phyloP scores from a whole-genome alignment of 176 grass and related monocot genomes.

The Carex pumila region DNA sequence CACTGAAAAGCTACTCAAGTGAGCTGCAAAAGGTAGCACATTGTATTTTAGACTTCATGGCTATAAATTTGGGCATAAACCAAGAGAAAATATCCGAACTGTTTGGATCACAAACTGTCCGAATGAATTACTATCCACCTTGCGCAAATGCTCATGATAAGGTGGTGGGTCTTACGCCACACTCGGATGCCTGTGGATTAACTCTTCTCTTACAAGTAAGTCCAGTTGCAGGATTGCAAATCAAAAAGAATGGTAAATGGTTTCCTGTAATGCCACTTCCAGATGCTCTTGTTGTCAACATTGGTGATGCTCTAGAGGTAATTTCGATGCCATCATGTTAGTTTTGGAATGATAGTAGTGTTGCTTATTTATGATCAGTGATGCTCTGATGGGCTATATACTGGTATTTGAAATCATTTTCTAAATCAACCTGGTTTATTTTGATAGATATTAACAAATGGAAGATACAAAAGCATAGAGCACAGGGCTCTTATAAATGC shows the following conservation, averaged over 20 bases:
- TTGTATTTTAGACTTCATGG: slow-evolving; percentile 20
- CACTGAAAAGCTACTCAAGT: slow-evolving; percentile 35
- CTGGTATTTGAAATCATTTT: background rate
- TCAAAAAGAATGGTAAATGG: slow-evolving; percentile 49
- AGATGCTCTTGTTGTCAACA: slow-evolving; percentile 31
- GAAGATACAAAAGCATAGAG: slow-evolving; percentile 32
- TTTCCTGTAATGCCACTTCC: slow-evolving; percentile 29
- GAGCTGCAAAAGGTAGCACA: slow-evolving; percentile 25
- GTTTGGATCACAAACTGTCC: slow-evolving; percentile 19
- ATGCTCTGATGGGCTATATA: background rate
- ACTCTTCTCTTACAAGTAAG: slow-evolving; percentile 51
- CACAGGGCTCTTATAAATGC: slow-evolving; percentile 22
- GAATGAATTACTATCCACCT: slow-evolving; percentile 61
- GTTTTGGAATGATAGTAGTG: background rate
- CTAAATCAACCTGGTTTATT: background rate
- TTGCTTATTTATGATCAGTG: background rate
- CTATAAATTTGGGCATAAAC: slow-evolving; percentile 23
- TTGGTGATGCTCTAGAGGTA: slow-evolving; percentile 50
- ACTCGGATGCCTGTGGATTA: slow-evolving; percentile 37
- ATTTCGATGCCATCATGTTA: background rate
- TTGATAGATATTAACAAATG: slow-evolving; percentile 26
- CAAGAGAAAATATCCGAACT: slow-evolving; percentile 16
- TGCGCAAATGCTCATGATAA: slow-evolving; percentile 33
- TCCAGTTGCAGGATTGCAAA: slow-evolving; percentile 50
- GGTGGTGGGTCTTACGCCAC: slow-evolving; percentile 53